A percentile compares a stretch with the other conserved stretches of the same genome.
These are phyloP conservation scores for Nicotiana tabacum DNA, from an alignment of 257 asterid genomes.

Conservation along the genomic window DNA sequence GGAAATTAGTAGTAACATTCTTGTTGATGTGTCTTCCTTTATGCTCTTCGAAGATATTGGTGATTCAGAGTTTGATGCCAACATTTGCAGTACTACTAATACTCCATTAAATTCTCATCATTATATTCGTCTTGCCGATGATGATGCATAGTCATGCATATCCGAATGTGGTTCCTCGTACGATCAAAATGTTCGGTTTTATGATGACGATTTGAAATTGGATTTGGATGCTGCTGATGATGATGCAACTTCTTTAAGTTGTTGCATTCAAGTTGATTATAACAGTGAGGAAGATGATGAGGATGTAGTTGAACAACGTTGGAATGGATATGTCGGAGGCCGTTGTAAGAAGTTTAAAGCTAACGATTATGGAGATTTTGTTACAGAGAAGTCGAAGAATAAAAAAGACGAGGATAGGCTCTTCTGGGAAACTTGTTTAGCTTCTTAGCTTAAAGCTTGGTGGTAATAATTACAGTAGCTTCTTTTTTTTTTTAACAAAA, in stretches of 20 bases:
- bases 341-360: not conserved
- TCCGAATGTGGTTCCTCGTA: not conserved
- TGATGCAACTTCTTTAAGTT: not conserved
- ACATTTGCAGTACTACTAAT: not conserved
- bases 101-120: not conserved
- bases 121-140: not conserved
- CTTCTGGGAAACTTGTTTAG: conserved; percentile 27
- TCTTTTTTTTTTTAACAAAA: no score
- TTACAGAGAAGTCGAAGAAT: not conserved
- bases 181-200: not conserved
- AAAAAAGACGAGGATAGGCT: conserved; percentile 19
- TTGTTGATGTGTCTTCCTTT: conserved; percentile 17
- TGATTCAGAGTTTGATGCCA: conserved; percentile 20
- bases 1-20: not conserved
- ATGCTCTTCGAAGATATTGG: conserved; percentile 23
- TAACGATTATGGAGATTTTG: not conserved
- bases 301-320: conserved; percentile 18
- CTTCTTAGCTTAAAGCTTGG: not conserved
- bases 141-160: conserved; percentile 28
- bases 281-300: conserved; percentile 13
- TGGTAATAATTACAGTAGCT: no score
- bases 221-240: not conserved
- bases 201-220: not conserved
- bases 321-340: not conserved
- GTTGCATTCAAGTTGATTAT: not conserved